Percentiles rank a stretch among this genome's conserved stretches.
Conservation (phyloP, 768 basidiomycete species). For the Saitozyma sp. region DNA sequence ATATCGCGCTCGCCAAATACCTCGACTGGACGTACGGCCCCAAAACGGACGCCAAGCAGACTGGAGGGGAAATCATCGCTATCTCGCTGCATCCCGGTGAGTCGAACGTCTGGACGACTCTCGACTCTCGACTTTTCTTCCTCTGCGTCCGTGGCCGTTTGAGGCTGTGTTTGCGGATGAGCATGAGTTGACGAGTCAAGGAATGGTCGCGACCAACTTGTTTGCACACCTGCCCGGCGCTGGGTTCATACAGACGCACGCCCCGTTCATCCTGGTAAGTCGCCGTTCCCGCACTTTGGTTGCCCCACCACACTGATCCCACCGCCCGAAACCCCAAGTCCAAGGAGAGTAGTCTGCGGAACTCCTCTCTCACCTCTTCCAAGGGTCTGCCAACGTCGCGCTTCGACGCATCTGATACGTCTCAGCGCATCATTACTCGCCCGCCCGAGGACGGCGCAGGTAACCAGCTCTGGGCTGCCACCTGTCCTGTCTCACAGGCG, state of each 20-base stretch:
- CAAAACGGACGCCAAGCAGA: not conserved
- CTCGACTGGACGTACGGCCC: conserved; percentile 35
- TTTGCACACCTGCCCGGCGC: conserved; percentile 21
- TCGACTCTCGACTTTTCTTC: no score
- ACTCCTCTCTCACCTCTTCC: no score
- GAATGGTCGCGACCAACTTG: conserved; percentile 38
- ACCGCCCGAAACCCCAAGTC: no score
- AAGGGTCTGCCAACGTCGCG: no score
- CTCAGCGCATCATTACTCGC: conserved; percentile 16
- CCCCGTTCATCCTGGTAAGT: conserved; percentile 36
- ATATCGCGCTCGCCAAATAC: conserved; percentile 38
- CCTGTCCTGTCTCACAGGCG: conserved; percentile 26
- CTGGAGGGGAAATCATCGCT: conserved; percentile 27
- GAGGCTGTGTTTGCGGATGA: no score
- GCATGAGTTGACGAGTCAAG: conserved; percentile 16
- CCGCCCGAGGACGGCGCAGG: conserved; percentile 24
- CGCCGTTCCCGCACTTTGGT: no score
- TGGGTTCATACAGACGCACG: conserved; percentile 9
- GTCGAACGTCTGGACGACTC: not conserved
- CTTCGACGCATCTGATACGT: no score
- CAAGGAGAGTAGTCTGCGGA: no score
- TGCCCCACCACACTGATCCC: no score
- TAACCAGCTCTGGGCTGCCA: conserved; percentile 43
- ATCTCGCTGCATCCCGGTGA: conserved; percentile 43
- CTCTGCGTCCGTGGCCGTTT: no score